Conservation (phyloP, 139 green algal genomes). For the Tetratostichococcus sp. region DNA sequence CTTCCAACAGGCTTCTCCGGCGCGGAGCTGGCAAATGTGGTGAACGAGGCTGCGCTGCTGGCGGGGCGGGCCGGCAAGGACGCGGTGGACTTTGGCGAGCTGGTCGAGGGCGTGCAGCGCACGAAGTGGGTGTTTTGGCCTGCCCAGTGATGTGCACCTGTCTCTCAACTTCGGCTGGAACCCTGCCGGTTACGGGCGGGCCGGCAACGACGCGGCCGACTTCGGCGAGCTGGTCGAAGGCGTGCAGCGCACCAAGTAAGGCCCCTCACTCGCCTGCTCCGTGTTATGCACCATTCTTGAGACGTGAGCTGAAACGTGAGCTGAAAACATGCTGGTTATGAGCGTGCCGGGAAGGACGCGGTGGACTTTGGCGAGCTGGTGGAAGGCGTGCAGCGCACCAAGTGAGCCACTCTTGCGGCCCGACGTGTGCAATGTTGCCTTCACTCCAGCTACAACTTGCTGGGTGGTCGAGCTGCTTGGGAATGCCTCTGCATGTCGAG, state of each 20-base stretch:
- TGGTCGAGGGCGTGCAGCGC: constrained; percentile 63
- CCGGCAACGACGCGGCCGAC: constrained; percentile 38
- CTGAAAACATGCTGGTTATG: too few species aligned
- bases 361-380: constrained; percentile 68
- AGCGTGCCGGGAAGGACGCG: constrained; percentile 26
- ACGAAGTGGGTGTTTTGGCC: constrained; percentile 32
- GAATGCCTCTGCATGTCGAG: too few species aligned
- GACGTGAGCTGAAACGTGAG: too few species aligned
- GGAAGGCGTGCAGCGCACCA: constrained; percentile 57
- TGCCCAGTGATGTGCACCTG: too few species aligned
- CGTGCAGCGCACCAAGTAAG: constrained; percentile 47
- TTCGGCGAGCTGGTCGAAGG: constrained; percentile 69
- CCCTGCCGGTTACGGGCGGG: too few species aligned
- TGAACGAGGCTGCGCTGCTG: constrained; percentile 89
- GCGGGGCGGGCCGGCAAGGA: constrained; percentile 44
- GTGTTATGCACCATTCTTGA: too few species aligned
- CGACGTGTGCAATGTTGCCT: too few species aligned
- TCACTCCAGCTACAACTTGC: too few species aligned
- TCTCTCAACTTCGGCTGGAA: too few species aligned
- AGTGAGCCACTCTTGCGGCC: too few species aligned
- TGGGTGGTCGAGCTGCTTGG: too few species aligned
- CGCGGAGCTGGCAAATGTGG: constrained; percentile 93
- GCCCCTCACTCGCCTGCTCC: too few species aligned
- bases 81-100: constrained; percentile 56
- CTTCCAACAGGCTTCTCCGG: constrained; percentile 49